Evolutionary conservation across 2,329 filamentous ascomycete species (phyloP).

Genomic region (Aspergillus clavatus): DNA sequence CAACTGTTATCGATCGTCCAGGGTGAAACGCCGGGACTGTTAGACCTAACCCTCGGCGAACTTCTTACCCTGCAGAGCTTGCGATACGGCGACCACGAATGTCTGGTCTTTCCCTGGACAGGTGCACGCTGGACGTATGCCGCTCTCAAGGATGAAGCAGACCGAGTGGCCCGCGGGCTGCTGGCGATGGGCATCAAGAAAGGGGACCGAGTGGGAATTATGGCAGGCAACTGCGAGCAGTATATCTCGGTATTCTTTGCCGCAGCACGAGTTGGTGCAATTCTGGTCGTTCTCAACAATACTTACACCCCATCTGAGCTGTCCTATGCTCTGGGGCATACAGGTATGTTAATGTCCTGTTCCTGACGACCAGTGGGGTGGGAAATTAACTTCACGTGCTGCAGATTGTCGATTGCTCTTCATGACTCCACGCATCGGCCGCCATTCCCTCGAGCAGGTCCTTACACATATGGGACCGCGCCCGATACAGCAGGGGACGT

Average conservation of each 20-base stretch:
- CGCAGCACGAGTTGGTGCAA: constrained; percentile 60
- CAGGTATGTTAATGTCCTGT: constrained; percentile 46
- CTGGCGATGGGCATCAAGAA: constrained; percentile 61
- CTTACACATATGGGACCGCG: constrained; percentile 48
- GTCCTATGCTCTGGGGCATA: constrained; percentile 65
- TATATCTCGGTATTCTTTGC: constrained; percentile 67
- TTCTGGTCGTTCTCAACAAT: constrained; percentile 75
- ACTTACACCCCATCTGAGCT: constrained; percentile 73
- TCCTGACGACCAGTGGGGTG: neutral
- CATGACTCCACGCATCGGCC: constrained; percentile 64
- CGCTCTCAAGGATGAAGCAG: constrained; percentile 58
- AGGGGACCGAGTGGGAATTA: constrained; percentile 68
- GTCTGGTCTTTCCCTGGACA: constrained; percentile 70
- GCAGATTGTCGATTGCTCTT: constrained; percentile 68
- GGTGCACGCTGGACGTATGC: constrained; percentile 68
- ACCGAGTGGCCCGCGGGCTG: constrained; percentile 60
- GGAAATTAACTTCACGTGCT: neutral
- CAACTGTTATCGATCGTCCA: constrained; percentile 54
- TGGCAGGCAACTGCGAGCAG: constrained; percentile 60
- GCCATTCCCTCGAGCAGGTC: constrained; percentile 58
- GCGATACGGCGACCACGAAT: constrained; percentile 61
- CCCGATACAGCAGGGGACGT: constrained; percentile 29
- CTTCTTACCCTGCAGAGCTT: constrained; percentile 66
- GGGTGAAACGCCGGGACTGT: constrained; percentile 63
- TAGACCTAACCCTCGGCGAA: constrained; percentile 67